These are phyloP conservation scores for Linaria vulgaris DNA, from an alignment of 257 asterid genomes.

Conservation along the genomic window DNA sequence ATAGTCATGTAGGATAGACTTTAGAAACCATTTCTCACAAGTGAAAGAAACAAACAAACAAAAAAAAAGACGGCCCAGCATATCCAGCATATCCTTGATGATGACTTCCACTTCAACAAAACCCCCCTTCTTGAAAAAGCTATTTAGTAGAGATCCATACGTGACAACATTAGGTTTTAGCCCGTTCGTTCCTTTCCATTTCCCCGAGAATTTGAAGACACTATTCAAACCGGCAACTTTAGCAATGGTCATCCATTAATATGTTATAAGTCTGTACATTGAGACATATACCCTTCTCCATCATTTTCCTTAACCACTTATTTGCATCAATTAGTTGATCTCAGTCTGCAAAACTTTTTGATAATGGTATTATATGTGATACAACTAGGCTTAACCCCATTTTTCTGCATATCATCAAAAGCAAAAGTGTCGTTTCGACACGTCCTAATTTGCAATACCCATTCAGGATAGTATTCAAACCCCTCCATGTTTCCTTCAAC, in stretches of 20 bases:
- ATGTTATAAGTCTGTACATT: constrained; percentile 66
- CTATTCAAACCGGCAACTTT: constrained; percentile 44
- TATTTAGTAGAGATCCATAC: constrained; percentile 66
- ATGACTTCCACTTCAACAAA: constrained; percentile 62
- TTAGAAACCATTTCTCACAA: too few species aligned
- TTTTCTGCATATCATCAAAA: constrained; percentile 55
- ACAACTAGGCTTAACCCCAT: constrained; percentile 57
- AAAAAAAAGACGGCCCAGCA: too few species aligned
- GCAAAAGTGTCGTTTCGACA: constrained; percentile 50
- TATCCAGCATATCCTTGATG: constrained; percentile 56
- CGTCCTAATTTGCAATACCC: constrained; percentile 61
- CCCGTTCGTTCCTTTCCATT: constrained; percentile 58
- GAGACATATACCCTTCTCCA: constrained; percentile 49
- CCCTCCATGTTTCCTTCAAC: constrained; percentile 49
- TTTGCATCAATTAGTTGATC: constrained; percentile 62
- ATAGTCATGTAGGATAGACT: too few species aligned
- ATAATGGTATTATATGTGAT: constrained; percentile 64
- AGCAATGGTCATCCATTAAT: constrained; percentile 62
- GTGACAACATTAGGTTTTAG: constrained; percentile 57
- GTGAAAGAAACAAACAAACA: too few species aligned
- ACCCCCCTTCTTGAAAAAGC: constrained; percentile 66
- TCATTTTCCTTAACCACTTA: constrained; percentile 60
- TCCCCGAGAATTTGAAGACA: constrained; percentile 72
- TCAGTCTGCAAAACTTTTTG: constrained; percentile 41
- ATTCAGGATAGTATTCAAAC: constrained; percentile 56